phyloP scores from a whole-genome alignment of 2,329 filamentous ascomycete species.

The Verticillium zaregamsianum region DNA sequence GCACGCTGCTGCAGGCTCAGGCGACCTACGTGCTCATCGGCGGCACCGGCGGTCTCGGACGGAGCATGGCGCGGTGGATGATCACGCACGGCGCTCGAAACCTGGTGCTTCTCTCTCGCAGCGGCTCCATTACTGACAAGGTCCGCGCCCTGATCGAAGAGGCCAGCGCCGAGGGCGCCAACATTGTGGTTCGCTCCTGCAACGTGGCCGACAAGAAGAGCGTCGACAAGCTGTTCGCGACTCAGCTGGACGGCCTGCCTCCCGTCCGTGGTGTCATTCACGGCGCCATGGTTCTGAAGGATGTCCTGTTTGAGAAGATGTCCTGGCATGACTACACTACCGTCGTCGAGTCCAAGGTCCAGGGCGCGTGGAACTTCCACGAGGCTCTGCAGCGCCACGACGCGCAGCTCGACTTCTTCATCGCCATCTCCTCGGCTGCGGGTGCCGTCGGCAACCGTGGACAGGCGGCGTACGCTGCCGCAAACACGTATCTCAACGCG shows the following conservation, averaged over 20 bases:
- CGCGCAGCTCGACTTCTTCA: constrained; percentile 32
- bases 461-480: constrained; percentile 36
- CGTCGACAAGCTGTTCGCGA: neutral
- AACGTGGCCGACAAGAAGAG: constrained; percentile 24
- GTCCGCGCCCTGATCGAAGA: constrained; percentile 15
- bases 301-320: constrained; percentile 28
- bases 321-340: constrained; percentile 28
- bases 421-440: constrained; percentile 28
- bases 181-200: constrained; percentile 25
- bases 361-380: constrained; percentile 40
- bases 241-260: constrained; percentile 20
- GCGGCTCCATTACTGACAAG: constrained; percentile 10
- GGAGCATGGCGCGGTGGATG: constrained; percentile 23
- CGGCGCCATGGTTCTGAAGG: constrained; percentile 30
- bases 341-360: constrained; percentile 32
- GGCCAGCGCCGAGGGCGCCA: constrained; percentile 19
- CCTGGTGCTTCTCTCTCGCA: constrained; percentile 22
- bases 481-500: constrained; percentile 35
- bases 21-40: constrained; percentile 31
- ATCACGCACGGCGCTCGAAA: constrained; percentile 22
- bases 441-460: constrained; percentile 27
- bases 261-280: constrained; percentile 36
- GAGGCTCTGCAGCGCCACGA: constrained; percentile 21
- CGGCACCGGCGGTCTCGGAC: constrained; percentile 26
- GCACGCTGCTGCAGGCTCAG: constrained; percentile 31